Evolutionary conservation across 2,329 filamentous ascomycete species (phyloP).

Genomic region (Fusarium sulawesiense): DNA sequence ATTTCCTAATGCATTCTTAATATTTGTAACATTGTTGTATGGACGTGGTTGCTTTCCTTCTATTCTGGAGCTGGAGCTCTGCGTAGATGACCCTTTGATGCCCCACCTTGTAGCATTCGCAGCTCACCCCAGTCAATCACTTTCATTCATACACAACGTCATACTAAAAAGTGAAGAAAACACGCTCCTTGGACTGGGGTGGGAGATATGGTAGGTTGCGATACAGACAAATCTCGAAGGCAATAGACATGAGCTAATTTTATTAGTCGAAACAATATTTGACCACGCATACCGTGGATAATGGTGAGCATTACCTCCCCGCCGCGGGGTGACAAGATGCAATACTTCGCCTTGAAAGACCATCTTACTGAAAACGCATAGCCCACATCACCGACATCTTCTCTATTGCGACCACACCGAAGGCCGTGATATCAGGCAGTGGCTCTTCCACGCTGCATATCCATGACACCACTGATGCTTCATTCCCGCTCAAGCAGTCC

Average conservation of each 20-base stretch:
- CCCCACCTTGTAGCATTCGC: constrained; percentile 34
- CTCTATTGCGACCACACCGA: constrained; percentile 79
- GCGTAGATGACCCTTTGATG: constrained; percentile 28
- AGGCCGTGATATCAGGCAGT: constrained; percentile 82
- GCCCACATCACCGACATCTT: constrained; percentile 89
- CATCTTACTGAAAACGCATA: constrained; percentile 52
- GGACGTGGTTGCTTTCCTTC: constrained; percentile 1
- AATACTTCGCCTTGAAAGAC: constrained; percentile 16
- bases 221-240: background rate
- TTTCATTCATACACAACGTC: constrained; percentile 46
- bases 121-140: constrained; percentile 22
- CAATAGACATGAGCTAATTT: constrained; percentile 7
- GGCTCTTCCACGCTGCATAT: constrained; percentile 86
- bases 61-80: constrained; percentile 13
- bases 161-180: constrained; percentile 26
- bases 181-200: constrained; percentile 3
- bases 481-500: constrained; percentile 82
- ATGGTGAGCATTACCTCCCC: constrained; percentile 68
- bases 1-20: background rate
- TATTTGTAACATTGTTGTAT: background rate
- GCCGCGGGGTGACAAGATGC: constrained; percentile 36
- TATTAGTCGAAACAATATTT: constrained; percentile 96
- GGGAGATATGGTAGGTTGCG: constrained; percentile 45
- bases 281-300: constrained; percentile 88
- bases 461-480: constrained; percentile 76